Evolutionary conservation across 208 protist genomes (phyloP).

Genomic region (Leishmania mexicana): DNA sequence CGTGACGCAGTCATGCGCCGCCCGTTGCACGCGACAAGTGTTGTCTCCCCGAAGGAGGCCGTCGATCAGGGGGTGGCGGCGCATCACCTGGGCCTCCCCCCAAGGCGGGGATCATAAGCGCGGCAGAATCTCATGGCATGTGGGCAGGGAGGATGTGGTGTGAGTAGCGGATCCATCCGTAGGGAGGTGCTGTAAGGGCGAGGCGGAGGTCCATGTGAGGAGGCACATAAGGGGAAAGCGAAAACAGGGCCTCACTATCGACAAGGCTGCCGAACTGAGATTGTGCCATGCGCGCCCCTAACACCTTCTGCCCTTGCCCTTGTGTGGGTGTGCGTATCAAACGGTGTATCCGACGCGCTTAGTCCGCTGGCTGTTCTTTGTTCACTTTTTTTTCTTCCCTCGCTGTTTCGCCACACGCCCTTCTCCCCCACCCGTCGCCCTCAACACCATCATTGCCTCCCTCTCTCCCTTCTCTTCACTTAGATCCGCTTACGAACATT

Average conservation of each 20-base stretch:
- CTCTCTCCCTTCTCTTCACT: not conserved
- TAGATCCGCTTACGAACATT: not conserved
- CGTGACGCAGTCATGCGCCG: not conserved
- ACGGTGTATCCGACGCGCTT: not conserved
- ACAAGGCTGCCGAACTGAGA: not conserved
- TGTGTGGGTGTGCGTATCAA: not conserved
- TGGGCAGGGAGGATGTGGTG: not conserved
- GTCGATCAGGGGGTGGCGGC: constrained; percentile 1
- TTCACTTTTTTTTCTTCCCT: not conserved
- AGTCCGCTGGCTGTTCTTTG: no score
- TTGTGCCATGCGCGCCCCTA: not conserved
- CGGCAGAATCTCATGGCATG: not conserved
- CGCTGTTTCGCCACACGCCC: not conserved
- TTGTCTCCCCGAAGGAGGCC: constrained; percentile 12
- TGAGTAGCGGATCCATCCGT: not conserved
- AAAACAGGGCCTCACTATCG: not conserved
- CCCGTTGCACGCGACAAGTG: constrained; percentile 13
- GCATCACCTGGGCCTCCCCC: constrained; percentile 9
- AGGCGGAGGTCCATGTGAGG: not conserved
- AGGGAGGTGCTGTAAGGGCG: no score
- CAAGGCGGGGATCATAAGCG: not conserved
- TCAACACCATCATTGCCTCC: not conserved
- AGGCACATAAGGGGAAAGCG: not conserved
- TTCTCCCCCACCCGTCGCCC: no score
- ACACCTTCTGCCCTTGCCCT: not conserved